Evolutionary conservation across 306 rosid species (phyloP).

Genomic region (Betula pendula): DNA sequence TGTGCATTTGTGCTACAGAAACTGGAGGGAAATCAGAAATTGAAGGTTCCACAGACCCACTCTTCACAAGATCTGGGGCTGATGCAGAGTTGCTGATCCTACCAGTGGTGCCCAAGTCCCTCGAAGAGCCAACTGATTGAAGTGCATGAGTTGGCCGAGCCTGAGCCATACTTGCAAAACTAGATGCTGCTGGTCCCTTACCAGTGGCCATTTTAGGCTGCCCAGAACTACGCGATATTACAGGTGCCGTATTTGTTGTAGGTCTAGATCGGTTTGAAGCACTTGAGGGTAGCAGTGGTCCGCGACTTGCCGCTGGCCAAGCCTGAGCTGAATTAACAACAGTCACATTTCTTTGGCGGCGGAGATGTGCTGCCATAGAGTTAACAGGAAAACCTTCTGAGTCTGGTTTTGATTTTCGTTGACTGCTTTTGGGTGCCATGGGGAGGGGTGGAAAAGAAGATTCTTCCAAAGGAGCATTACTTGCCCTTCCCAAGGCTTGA

Average conservation of each 20-base stretch:
- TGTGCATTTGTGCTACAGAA: conserved; percentile 57
- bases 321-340: conserved; percentile 62
- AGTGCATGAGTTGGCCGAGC: conserved; percentile 41
- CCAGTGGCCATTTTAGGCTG: conserved; percentile 26
- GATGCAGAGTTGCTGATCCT: conserved; percentile 72
- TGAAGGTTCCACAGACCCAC: conserved; percentile 48
- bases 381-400: conserved; percentile 55
- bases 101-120: conserved; percentile 47
- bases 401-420: conserved; percentile 52
- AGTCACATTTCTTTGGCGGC: conserved; percentile 51
- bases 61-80: conserved; percentile 74
- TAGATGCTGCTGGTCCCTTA: conserved; percentile 36
- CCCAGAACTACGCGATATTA: conserved; percentile 33
- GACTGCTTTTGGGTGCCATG: conserved; percentile 50
- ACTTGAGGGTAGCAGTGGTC: conserved; percentile 41
- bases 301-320: conserved; percentile 73
- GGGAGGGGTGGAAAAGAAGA: conserved; percentile 92
- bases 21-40: conserved; percentile 82
- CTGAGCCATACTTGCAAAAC: conserved; percentile 54
- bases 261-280: conserved; percentile 47
- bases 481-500: conserved; percentile 79
- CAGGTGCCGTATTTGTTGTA: conserved; percentile 38
- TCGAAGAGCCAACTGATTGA: conserved; percentile 46
- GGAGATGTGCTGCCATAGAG: conserved; percentile 88
- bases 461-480: conserved; percentile 48